Base-by-base conservation (phyloP, 176 grass and related monocot species). In the Raddia distichophylla region DNA sequence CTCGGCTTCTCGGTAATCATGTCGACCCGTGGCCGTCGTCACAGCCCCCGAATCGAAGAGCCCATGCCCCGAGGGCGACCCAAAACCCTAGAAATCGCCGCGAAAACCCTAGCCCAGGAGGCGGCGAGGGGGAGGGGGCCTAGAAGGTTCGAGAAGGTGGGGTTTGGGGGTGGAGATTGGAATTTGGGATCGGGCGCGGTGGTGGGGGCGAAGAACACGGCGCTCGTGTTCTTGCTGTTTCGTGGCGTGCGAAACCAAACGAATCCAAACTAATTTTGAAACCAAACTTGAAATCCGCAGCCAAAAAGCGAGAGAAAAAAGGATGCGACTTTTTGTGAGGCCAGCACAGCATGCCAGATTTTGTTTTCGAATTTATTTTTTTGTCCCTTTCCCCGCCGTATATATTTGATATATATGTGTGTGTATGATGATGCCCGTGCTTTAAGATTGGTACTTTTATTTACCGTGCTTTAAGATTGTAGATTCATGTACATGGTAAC, bases 1-100 rank as follows among this genome's bases (percentile, higher is more conserved):
- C 45, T 86, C 35, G 93, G 96, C 46, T 99, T 99, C 78, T 99
- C 93, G 16, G 93, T 90, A 60, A 99, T 95, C 96, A 99, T 99
- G 67, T 82, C 75, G 40, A 57, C 72, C 14, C 13, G 5, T 61
- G 1, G 1, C 18, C 49, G 12, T 18, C 15, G 5, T 73, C 59
- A 45, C 32, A 60, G 35, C 15, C 15, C 5, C 37, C 64, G 76
- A 46, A 73, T 15, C 59, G 2, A 70, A 14, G 47, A 42, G 20
- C 13, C 77, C 81, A 87, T 87, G 85, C 70, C 32, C 43, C 33
- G 17, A 75, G 17, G 51, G 43, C 19, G 65, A 5, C 51, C 65
- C 73, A 69, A 79, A 83, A 88, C 89, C 81, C 88, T 91, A 81
- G 54, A 84, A 93, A 86, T 64, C 56, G 2, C 37, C 57, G 3